Evolutionary conservation across 257 asterid genomes (phyloP).

Genomic region (Misopates orontium): DNA sequence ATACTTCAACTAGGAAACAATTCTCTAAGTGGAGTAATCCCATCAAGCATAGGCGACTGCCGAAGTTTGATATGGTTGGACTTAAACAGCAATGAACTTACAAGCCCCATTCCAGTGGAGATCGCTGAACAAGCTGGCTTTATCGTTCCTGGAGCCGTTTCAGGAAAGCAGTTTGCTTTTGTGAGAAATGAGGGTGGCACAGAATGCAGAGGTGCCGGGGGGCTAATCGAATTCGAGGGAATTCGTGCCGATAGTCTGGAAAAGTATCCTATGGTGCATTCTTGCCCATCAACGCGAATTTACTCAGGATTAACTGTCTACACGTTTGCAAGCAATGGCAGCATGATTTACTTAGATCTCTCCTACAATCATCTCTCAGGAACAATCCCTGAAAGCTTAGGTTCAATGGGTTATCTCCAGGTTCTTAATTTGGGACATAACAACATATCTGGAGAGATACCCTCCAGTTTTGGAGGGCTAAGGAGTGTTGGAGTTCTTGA

Average conservation of each 20-base stretch:
- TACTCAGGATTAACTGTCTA: slow-evolving; percentile 73
- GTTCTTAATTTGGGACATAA: slow-evolving; percentile 90
- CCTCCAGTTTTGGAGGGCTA: slow-evolving; percentile 69
- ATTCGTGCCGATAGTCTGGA: slow-evolving; percentile 62
- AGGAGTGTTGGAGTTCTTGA: slow-evolving; percentile 80
- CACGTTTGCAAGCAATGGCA: slow-evolving; percentile 72
- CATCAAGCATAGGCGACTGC: slow-evolving; percentile 62
- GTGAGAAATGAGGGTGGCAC: slow-evolving; percentile 95
- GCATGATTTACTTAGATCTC: slow-evolving; percentile 86
- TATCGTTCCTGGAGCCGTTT: slow-evolving; percentile 65
- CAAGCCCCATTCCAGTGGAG: slow-evolving; percentile 62
- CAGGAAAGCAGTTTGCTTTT: slow-evolving; percentile 85
- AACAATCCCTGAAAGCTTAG: slow-evolving; percentile 60
- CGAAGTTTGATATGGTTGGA: slow-evolving; percentile 83
- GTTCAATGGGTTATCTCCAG: slow-evolving; percentile 69
- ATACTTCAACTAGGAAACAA: slow-evolving; percentile 88
- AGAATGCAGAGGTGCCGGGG: slow-evolving; percentile 86
- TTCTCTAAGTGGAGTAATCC: slow-evolving; percentile 63
- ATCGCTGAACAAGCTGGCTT: slow-evolving; percentile 65
- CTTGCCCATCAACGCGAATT: slow-evolving; percentile 77
- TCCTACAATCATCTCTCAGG: slow-evolving; percentile 79
- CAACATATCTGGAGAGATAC: slow-evolving; percentile 61
- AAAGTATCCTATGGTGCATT: slow-evolving; percentile 69
- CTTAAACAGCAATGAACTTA: slow-evolving; percentile 78
- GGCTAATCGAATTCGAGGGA: slow-evolving; percentile 85